Conservation (phyloP, 75 land plant genomes). For the Azolla pinnata region DNA sequence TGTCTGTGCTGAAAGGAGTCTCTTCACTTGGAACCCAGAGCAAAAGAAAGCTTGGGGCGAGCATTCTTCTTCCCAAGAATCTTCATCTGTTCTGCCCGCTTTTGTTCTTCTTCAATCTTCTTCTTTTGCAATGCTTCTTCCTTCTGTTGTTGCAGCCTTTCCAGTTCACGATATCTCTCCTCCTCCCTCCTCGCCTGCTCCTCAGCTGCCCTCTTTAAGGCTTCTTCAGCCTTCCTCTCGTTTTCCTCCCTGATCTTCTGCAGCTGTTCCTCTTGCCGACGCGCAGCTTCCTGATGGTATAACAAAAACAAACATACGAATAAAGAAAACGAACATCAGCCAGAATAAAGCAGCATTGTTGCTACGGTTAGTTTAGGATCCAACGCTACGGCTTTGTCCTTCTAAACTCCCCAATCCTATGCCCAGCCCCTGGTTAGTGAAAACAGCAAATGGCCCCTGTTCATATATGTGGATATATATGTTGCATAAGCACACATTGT, state of each 20-base stretch:
- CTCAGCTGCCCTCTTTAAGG: constrained; percentile 26
- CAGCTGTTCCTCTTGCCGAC: constrained; percentile 26
- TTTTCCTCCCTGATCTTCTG: constrained; percentile 39
- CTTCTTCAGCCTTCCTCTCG: constrained; percentile 30
- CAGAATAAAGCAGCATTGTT: too few species aligned
- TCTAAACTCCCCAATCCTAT: too few species aligned
- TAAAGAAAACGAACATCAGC: constrained; percentile 1
- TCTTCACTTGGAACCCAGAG: constrained; percentile 33
- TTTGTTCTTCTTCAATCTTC: constrained; percentile 40
- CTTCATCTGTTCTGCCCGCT: constrained; percentile 41
- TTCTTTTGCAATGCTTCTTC: constrained; percentile 26
- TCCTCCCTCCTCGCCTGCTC: constrained; percentile 38
- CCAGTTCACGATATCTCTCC: constrained; percentile 36
- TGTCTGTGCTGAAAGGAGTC: too few species aligned
- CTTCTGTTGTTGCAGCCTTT: constrained; percentile 33
- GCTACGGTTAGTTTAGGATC: too few species aligned
- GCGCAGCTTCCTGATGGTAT: constrained; percentile 25
- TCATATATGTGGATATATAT: too few species aligned
- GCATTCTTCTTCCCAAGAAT: constrained; percentile 43
- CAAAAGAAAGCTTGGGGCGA: constrained; percentile 46
- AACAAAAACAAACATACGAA: neutral
- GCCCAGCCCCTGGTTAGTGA: too few species aligned
- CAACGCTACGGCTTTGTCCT: too few species aligned
- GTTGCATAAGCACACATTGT: too few species aligned
- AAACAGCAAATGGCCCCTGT: too few species aligned